Evolutionary conservation across 2,329 filamentous ascomycete species (phyloP).

Genomic region (Penicillium sp.): DNA sequence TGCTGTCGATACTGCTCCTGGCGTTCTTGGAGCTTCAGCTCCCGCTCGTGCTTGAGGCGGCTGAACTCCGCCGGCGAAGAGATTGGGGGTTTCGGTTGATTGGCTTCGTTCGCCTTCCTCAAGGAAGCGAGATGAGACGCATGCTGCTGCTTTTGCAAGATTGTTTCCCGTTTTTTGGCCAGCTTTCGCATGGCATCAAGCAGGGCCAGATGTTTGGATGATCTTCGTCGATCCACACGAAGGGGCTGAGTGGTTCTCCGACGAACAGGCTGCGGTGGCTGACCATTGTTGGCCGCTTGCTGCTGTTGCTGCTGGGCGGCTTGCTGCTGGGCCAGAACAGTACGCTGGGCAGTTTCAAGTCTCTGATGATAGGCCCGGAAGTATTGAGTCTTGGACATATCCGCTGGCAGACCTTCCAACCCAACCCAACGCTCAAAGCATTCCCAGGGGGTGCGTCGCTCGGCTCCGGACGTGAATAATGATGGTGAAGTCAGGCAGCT

Average conservation of each 20-base stretch:
- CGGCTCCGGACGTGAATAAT: constrained; percentile 77
- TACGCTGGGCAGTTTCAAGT: constrained; percentile 64
- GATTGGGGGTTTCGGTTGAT: constrained; percentile 60
- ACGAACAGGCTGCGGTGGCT: constrained; percentile 58
- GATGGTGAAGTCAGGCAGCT: constrained; percentile 75
- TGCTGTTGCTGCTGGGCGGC: constrained; percentile 55
- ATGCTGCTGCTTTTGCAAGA: constrained; percentile 84
- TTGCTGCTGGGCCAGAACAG: constrained; percentile 60
- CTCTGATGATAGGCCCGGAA: constrained; percentile 74
- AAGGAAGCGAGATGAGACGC: constrained; percentile 72
- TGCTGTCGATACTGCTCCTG: constrained; percentile 65
- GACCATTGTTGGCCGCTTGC: constrained; percentile 50
- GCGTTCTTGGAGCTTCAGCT: constrained; percentile 65
- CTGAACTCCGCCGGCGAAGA: constrained; percentile 91
- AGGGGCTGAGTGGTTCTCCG: constrained; percentile 75
- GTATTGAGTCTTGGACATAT: constrained; percentile 94
- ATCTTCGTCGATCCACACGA: constrained; percentile 81
- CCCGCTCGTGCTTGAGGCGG: constrained; percentile 81
- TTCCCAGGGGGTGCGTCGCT: constrained; percentile 94
- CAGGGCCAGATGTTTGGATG: constrained; percentile 82
- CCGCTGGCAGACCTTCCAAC: constrained; percentile 83
- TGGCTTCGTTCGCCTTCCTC: constrained; percentile 75
- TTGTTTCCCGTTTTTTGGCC: constrained; percentile 88
- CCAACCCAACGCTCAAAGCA: constrained; percentile 97
- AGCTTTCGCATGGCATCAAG: constrained; percentile 95